Evolutionary conservation across 2,329 filamentous ascomycete species (phyloP), one percentile per base, ranked within the genome.

Genomic region (Xylaria sp.): DNA sequence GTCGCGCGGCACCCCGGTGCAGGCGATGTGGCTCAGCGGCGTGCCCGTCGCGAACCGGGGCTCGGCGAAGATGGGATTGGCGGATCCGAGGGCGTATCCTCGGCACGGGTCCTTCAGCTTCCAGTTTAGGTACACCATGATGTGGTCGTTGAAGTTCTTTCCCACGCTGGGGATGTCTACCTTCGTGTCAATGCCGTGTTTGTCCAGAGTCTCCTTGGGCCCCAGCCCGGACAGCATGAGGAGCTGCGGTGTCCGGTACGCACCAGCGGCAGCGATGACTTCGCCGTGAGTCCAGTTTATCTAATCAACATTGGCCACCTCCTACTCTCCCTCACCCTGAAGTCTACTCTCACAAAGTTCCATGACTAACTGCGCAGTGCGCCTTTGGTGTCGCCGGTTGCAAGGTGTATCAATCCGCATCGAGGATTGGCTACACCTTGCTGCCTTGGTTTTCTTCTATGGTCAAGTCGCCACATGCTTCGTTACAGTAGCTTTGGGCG

Each of bases 31-130:
- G 29, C 52, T 60, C 1, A 57, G 9, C 0, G 62, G 64, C 11
- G 47, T 42, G 7, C 63, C 63, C 39, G 19, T 54, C 2, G 49
- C 41, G 38, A 61, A 66, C 42, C 60, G 43, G 2, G 61, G 61
- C 19, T 64, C 29, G 8, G 42, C 13, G 29, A 65, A 58, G 1
- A 65, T 20, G 7, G 63, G 54, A 34, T 64, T 63, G 18, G 2
- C n/a, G 7, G 63, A 68, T 29, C 63, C 64, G 2, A 66, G n/a
- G 2, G 63, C 59, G 13, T 58, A 61, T 9, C 63, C 64, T 22
- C 56, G 48, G 1, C 61, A 61, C 1, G 62, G 62, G 22, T 67
- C 59, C 37, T 61, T 63, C n/a, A 66, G 29, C 29, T 56, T 53
- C 63, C 62, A 68, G 50, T 61, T 62, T 34, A 63, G 52, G 18